Evolutionary conservation across 768 basidiomycete species (phyloP).

Genomic region (Trametopsis cervina): DNA sequence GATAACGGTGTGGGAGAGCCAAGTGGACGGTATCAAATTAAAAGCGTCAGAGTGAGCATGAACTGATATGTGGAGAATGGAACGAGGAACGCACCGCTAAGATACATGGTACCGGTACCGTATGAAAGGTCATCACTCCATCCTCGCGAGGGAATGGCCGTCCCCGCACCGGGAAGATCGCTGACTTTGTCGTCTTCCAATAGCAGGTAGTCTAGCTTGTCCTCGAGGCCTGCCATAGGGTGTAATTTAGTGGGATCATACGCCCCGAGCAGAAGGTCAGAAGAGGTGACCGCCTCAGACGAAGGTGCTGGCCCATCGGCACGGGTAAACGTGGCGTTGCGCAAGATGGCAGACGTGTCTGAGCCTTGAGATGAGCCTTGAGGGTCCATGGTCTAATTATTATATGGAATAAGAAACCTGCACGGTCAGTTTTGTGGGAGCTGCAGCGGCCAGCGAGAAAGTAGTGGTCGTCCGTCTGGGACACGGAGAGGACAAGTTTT

Average conservation of each 20-base stretch:
- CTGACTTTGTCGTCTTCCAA: slow-evolving; percentile 95
- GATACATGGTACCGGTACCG: slow-evolving; percentile 98
- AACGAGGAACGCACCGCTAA: slow-evolving; percentile 84
- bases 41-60: slow-evolving; percentile 21
- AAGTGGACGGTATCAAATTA: slow-evolving; percentile 12
- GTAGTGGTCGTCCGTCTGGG: slow-evolving; percentile 2
- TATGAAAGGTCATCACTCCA: slow-evolving; percentile 99
- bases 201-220: slow-evolving; percentile 91
- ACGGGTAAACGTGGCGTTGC: slow-evolving; percentile 20
- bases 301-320: slow-evolving; percentile 7
- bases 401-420: neutral
- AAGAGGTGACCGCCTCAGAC: slow-evolving; percentile 54
- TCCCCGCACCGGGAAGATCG: slow-evolving; percentile 82
- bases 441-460: slow-evolving; percentile 10
- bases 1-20: slow-evolving; percentile 61
- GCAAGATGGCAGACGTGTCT: slow-evolving; percentile 18
- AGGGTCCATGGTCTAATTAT: slow-evolving; percentile 3
- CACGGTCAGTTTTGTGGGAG: slow-evolving; percentile 9
- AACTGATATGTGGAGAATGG: slow-evolving; percentile 36
- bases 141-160: slow-evolving; percentile 90
- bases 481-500: slow-evolving; percentile 7
- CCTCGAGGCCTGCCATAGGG: slow-evolving; percentile 86
- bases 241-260: slow-evolving; percentile 93
- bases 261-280: slow-evolving; percentile 78
- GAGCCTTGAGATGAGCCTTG: slow-evolving; percentile 6